Evolutionary conservation across 306 rosid species (phyloP), one percentile per base, ranked within the genome.

Genomic region (Erythrophleum fordii): DNA sequence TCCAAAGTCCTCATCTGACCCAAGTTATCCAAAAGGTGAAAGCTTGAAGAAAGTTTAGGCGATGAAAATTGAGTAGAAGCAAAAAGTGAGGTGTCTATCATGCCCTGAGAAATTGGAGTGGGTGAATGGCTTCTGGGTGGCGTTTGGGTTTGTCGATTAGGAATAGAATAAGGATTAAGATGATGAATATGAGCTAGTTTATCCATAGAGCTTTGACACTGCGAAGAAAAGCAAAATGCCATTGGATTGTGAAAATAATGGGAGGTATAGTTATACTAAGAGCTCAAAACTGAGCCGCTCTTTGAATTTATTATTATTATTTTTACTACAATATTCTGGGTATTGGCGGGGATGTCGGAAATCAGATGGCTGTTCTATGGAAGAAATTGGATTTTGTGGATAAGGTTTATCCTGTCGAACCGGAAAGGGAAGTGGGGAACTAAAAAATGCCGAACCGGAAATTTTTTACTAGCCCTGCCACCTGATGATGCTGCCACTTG

Each of bases 1-100:
- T 52, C 80, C 87, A 88, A 71, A 79, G 86, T 84, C 78, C 58
- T 86, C 53, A 72, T 29, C 75, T 83, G 80, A 66, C 76, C 71
- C 61, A 82, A 52, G 39, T 67, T 78, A 52, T 77, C 78, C 70
- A 82, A 70, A 77, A 80, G 51, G 48, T 83, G 65, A 67, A 77
- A 48, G 46, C 34, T 28, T 2, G 83, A 80, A 73, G 86, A 68
- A 37, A 79, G 11, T 12, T 70, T 89, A 29, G 69, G 80, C 18
- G 77, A 42, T 48, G 87, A 68, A 70, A 82, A 46, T 69, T 71
- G 80, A 82, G 81, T 25, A 51, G 90, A 80, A 81, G 89, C 56
- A 29, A 61, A 49, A 0, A 23, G 23, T 37, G 81, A 73, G 46
- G 85, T 58, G 11, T 77, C 77, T 52, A 77, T 11, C n/a, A 75